Base-by-base conservation (phyloP, 2,329 filamentous ascomycete species). In the Verticillium nonalfalfae region DNA sequence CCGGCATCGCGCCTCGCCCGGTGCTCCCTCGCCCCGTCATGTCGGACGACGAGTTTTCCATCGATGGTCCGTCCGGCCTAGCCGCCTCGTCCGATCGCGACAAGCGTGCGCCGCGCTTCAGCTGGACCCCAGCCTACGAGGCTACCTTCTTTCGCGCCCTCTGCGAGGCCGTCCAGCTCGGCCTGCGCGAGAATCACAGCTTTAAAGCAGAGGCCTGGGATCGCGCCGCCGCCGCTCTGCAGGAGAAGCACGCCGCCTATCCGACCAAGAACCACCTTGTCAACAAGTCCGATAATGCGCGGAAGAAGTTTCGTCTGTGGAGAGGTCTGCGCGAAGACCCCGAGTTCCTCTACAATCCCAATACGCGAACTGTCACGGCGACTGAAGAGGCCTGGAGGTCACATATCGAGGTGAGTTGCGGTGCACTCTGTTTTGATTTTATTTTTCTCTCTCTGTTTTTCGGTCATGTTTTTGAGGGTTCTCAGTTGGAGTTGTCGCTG, bases 151-250 rank as follows among this genome's bases (percentile, higher is more conserved):
- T 86, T 73, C 77, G 79, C 60, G 86, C 83, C 58, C 78, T 86
- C 5, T 85, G 82, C 74, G 81, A 86, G 66, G 85, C 82, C 39
- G 84, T 86, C 66, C 77, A 79, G 68, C 74, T 84, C 55, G 83
- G 83, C 63, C 76, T 84, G 61, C 78, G 79, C 65, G 82, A 85
- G 66, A 82, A 82, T 66, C 82, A 82, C 72, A 85, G 81, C 75
- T 86, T 86, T 77, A 86, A 86, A 72, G 76, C 80, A 18, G 83
- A 85, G 68, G 84, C 83, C 1, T 86, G 84, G 84, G 81, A 85
- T 61, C 81, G 82, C 65, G 84, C 84, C 56, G 78, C 80, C 60
- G 74, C 77, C 56, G 82, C 81, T 36, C 72, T 86, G 60, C 79
- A 81, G 72, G 80, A 83, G 35, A 78, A 78, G 60, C 84, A 86